Conservation (phyloP, 352 stramenopile genomes). For the Phytophthora capsici region DNA sequence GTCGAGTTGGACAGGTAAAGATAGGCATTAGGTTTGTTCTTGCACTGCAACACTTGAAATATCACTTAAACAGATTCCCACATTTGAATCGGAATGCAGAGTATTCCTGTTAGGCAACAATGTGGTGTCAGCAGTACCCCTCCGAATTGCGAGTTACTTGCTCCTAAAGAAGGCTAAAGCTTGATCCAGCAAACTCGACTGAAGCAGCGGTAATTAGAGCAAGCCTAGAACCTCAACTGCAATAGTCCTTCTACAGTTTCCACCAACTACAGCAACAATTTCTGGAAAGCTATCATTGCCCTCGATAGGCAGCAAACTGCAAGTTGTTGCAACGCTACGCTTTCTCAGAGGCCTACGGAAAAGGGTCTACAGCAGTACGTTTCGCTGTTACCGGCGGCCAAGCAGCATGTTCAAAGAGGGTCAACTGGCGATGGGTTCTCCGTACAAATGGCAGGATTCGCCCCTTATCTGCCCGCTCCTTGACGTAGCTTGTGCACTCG, state of each 20-base stretch:
- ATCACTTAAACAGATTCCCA: background rate
- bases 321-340: conserved; percentile 4
- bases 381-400: conserved; percentile 19
- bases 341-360: conserved; percentile 5
- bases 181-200: conserved; percentile 6
- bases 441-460: conserved; percentile 14
- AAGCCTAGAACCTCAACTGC: background rate
- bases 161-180: background rate
- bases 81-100: background rate
- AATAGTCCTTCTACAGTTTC: background rate
- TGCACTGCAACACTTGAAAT: background rate
- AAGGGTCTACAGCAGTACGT: conserved; percentile 17
- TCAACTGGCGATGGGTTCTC: conserved; percentile 3
- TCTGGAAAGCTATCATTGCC: background rate
- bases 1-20: background rate
- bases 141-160: conserved; percentile 6
- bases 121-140: background rate
- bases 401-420: conserved; percentile 9
- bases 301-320: conserved; percentile 3
- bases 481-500: conserved; percentile 21
- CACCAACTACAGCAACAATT: background rate
- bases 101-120: background rate
- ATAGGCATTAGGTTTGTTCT: background rate
- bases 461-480: conserved; percentile 21
- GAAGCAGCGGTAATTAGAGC: background rate